Conservation (phyloP, 1,284 basidiomycete species). For the Dichomitus squalens region DNA sequence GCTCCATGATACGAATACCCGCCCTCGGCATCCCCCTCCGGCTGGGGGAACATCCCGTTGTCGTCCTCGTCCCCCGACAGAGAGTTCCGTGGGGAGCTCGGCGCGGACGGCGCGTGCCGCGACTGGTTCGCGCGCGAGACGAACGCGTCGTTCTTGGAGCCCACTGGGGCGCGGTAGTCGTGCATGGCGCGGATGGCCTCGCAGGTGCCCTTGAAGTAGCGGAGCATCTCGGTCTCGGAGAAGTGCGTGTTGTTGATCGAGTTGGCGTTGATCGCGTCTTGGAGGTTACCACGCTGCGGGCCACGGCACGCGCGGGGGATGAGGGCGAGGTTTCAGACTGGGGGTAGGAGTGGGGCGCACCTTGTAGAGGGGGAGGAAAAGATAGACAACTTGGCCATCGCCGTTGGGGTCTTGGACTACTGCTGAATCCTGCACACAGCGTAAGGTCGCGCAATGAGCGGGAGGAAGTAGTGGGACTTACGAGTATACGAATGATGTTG, state of each 20-base stretch:
- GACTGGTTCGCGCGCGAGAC: constrained; percentile 33
- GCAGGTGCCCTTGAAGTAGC: constrained; percentile 92
- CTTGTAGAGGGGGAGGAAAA: constrained; percentile 90
- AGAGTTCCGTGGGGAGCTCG: constrained; percentile 40
- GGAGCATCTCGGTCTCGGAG: constrained; percentile 87
- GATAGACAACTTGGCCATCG: constrained; percentile 94
- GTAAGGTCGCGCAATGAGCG: not conserved
- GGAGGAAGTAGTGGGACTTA: constrained; percentile 32
- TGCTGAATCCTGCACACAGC: constrained; percentile 77
- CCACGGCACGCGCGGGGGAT: not conserved
- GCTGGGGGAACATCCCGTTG: constrained; percentile 68
- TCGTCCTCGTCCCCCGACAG: constrained; percentile 44
- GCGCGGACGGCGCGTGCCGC: constrained; percentile 30
- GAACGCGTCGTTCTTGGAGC: constrained; percentile 36
- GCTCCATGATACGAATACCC: constrained; percentile 71
- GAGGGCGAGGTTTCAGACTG: constrained; percentile 22
- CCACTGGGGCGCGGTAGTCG: constrained; percentile 61
- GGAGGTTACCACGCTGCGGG: constrained; percentile 82
- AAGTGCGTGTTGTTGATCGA: constrained; percentile 84
- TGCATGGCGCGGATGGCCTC: constrained; percentile 95
- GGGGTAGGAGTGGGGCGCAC: constrained; percentile 35
- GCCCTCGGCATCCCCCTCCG: constrained; percentile 69
- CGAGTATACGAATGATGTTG: constrained; percentile 87
- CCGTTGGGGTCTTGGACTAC: constrained; percentile 91
- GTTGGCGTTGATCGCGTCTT: constrained; percentile 92